Conservation (phyloP, 208 protist genomes). For the Trypanosoma platydactyli region DNA sequence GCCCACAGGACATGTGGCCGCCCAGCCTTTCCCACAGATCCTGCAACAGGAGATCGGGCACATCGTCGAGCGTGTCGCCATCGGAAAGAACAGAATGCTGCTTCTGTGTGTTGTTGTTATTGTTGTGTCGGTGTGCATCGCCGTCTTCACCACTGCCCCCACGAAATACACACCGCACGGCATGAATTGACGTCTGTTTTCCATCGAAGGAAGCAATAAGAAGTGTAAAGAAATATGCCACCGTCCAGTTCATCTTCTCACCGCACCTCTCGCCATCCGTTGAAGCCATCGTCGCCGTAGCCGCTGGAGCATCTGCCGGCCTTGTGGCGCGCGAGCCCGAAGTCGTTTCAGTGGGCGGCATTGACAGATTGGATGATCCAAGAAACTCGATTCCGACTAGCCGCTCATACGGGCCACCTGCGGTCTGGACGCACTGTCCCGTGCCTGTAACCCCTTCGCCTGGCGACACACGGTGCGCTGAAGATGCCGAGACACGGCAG, state of each 20-base stretch:
- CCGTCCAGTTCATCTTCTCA: background rate
- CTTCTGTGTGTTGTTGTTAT: background rate
- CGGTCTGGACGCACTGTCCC: background rate
- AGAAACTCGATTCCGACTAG: slow-evolving; percentile 25
- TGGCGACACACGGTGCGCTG: no score
- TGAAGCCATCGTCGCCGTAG: background rate
- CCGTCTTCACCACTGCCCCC: background rate
- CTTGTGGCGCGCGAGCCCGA: background rate
- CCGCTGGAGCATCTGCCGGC: background rate
- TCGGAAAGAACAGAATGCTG: background rate
- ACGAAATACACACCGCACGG: slow-evolving; percentile 15
- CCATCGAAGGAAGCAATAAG: slow-evolving; percentile 23
- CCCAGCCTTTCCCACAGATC: slow-evolving; percentile 1
- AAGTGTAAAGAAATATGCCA: slow-evolving; percentile 21
- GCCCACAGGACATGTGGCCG: background rate
- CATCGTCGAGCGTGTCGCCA: background rate
- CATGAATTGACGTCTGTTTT: slow-evolving; percentile 22
- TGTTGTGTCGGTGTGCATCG: background rate
- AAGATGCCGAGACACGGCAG: no score
- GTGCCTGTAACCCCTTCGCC: no score
- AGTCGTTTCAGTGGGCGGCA: background rate
- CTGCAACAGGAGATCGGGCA: slow-evolving; percentile 8
- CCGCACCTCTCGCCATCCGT: background rate
- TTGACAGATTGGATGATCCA: slow-evolving; percentile 1
- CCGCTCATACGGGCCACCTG: slow-evolving; percentile 13